Percentiles rank a stretch among this genome's conserved stretches.
phyloP scores from a whole-genome alignment of 208 protist species.

The Leishmania amazonensis region DNA sequence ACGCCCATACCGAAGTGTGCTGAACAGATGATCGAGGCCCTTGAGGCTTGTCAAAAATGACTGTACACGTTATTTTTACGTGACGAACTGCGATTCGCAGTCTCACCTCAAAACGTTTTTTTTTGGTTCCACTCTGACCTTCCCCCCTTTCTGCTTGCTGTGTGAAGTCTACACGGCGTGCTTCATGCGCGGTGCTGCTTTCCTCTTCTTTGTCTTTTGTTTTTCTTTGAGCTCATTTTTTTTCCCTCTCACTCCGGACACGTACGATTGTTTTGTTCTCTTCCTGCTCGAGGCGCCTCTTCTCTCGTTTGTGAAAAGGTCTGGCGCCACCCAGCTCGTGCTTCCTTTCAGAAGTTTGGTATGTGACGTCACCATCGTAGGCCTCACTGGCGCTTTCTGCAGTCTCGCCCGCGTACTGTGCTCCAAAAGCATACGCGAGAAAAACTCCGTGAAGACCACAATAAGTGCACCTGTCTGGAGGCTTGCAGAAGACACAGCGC shows the following conservation, averaged over 20 bases:
- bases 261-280: neutral
- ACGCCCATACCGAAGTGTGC: constrained; percentile 67
- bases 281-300: neutral
- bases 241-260: neutral
- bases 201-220: neutral
- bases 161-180: neutral
- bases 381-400: neutral
- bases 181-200: neutral
- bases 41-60: constrained; percentile 55
- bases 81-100: neutral
- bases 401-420: neutral
- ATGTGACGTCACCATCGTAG: neutral
- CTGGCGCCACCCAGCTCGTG: neutral
- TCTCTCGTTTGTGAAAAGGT: neutral
- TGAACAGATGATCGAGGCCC: constrained; percentile 43
- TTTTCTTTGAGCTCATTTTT: constrained; percentile 2
- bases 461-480: neutral
- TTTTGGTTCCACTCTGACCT: constrained; percentile 2
- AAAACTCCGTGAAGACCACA: neutral
- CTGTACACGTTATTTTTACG: neutral
- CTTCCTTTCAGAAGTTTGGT: neutral
- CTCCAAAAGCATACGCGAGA: neutral
- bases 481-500: neutral
- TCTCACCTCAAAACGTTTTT: constrained; percentile 11
- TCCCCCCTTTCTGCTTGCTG: neutral